phyloP scores from a whole-genome alignment of 805 yeast species.

The Candida quercuum region DNA sequence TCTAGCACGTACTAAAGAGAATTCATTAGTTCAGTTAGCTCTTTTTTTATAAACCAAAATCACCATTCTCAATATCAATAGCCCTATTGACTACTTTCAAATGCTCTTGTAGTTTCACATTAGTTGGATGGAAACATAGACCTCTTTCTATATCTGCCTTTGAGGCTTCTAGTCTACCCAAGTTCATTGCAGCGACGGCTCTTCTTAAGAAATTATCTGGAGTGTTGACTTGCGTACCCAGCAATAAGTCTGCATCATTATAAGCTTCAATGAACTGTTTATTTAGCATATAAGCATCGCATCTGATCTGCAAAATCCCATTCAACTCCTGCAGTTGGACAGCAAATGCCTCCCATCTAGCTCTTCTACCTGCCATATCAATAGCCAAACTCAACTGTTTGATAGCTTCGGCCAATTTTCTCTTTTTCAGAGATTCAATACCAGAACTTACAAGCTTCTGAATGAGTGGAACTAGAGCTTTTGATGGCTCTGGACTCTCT shows the following conservation, averaged over 20 bases:
- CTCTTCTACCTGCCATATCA: conserved; percentile 61
- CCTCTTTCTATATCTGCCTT: conserved; percentile 71
- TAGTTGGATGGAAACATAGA: conserved; percentile 52
- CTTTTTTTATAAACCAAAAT: conserved; percentile 16
- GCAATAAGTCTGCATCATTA: conserved; percentile 54
- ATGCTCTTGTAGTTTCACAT: conserved; percentile 44
- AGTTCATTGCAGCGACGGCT: conserved; percentile 56
- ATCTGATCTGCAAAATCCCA: conserved; percentile 61
- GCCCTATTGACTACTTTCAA: conserved; percentile 40
- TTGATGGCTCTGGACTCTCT: conserved; percentile 50
- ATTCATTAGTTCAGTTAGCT: no score
- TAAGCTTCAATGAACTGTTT: conserved; percentile 53
- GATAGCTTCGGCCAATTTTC: conserved; percentile 52
- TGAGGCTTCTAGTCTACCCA: conserved; percentile 59
- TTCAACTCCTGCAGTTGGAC: conserved; percentile 64
- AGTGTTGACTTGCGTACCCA: conserved; percentile 27
- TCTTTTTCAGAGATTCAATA: conserved; percentile 47
- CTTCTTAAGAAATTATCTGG: conserved; percentile 72
- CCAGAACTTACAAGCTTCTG: conserved; percentile 64
- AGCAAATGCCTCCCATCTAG: conserved; percentile 71
- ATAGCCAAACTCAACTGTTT: conserved; percentile 62
- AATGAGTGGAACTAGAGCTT: conserved; percentile 49
- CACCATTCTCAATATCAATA: conserved; percentile 58
- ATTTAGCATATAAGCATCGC: conserved; percentile 59
- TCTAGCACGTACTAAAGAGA: no score